Evolutionary conservation across 176 grass and related monocot genomes (phyloP).

Genomic region (Aechmea fasciata): DNA sequence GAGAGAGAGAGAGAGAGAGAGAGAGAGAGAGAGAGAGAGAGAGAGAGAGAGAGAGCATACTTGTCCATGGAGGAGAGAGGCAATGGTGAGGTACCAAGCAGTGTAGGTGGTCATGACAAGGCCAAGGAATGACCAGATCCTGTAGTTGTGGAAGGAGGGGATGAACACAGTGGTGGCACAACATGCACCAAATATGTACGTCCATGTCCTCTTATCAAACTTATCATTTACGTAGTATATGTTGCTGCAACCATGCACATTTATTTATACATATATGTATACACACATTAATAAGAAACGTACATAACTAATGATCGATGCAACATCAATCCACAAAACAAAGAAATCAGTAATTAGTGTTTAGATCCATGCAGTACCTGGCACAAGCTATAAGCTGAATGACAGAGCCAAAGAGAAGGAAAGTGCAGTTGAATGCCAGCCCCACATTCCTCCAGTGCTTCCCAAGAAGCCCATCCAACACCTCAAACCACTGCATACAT

Average conservation of each 20-base stretch:
- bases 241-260: slow-evolving; percentile 53
- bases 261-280: too few relatives aligned
- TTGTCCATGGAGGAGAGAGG: slow-evolving; percentile 85
- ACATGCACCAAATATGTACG: slow-evolving; percentile 96
- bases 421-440: slow-evolving; percentile 96
- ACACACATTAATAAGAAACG: slow-evolving; percentile 1
- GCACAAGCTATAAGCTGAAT: slow-evolving; percentile 99
- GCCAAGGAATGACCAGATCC: slow-evolving; percentile 95
- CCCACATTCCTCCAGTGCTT: slow-evolving; percentile 95
- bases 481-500: slow-evolving; percentile 83
- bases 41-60: slow-evolving; percentile 22
- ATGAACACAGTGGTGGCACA: slow-evolving; percentile 99
- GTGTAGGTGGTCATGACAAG: slow-evolving; percentile 99
- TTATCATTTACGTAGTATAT: slow-evolving; percentile 99
- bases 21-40: slow-evolving; percentile 2
- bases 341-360: background rate
- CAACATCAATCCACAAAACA: background rate
- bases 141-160: slow-evolving; percentile 99
- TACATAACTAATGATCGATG: background rate
- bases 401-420: slow-evolving; percentile 97
- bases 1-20: background rate
- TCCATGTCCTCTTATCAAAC: slow-evolving; percentile 98
- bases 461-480: slow-evolving; percentile 87
- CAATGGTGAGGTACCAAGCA: slow-evolving; percentile 92
- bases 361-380: slow-evolving; percentile 35